Base-by-base conservation (phyloP, 148 eudicot genomes). In the Tetragonia tetragonoides region DNA sequence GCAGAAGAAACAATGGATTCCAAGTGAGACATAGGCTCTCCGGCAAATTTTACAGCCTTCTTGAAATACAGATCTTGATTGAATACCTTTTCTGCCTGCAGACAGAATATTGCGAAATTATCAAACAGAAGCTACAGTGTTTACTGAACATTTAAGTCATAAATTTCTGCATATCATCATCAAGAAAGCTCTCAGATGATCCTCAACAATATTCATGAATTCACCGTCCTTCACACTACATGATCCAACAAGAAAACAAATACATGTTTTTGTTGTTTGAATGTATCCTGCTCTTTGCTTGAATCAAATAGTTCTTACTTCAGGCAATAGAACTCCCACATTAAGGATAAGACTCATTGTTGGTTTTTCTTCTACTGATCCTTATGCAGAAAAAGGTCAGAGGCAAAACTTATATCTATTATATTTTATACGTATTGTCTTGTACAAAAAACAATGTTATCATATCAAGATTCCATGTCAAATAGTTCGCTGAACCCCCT, bases 1-100 rank as follows among this genome's bases (percentile, higher is more conserved):
- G 88, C 88, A 67, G 88, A 86, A 34, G 88, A 86, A 60, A 78
- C 84, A 73, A 86, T 86, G 59, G 88, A 72, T 78, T 86, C 88
- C 73, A 86, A 71, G 78, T 86, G 88, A 76, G 74, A 66, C 86
- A 86, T 86, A 8, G 88, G 88, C 70, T 83, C 88, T 38, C 86
- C 88, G 3, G 81, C 88, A 78, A 67, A 86, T 66, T 83, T 86
- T 41, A 81, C 84, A 46, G 88, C 80, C 61, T 81, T 83, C 82
- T 86, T 86, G 81, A 86, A 86, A 72, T 86, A 86, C 16, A 70
- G 44, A 75, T 83, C 88, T 75, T 86, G 88, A 73, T 86, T 86
- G 80, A 86, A 86, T 17, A 86, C 88, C 63, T 75, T 86, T 39
- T 86, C 88, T 61, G 88, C 82, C 88, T 86, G 76, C 66, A 73